phyloP scores from a whole-genome alignment of 2,329 filamentous ascomycete species.

The Pyrenochaeta sp. region DNA sequence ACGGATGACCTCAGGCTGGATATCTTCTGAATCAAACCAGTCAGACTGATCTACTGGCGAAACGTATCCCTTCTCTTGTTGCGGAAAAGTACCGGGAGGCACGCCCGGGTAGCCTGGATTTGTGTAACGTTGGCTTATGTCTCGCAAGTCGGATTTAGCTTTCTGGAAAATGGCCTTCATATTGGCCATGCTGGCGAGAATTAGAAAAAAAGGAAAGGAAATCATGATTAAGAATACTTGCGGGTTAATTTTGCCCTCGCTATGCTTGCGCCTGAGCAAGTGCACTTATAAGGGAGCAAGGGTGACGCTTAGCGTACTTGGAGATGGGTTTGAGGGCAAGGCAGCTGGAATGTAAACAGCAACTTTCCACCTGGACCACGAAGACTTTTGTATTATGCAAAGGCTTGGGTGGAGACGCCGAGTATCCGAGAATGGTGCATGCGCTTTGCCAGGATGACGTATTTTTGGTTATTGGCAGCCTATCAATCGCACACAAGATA shows the following conservation, averaged over 20 bases:
- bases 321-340: not conserved
- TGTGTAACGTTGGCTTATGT: constrained; percentile 12
- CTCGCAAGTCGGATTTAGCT: constrained; percentile 34
- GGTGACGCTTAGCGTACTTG: too few relatives aligned
- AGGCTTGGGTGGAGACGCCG: constrained; percentile 13
- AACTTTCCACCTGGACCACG: too few relatives aligned
- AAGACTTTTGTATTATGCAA: not conserved
- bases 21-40: constrained; percentile 11
- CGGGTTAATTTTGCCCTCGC: not conserved
- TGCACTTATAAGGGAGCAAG: not conserved
- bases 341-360: constrained; percentile 7
- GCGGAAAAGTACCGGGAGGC: not conserved
- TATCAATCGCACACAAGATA: not conserved
- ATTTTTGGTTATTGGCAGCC: constrained; percentile 1
- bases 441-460: constrained; percentile 16
- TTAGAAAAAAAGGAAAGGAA: constrained; percentile 10
- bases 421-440: constrained; percentile 8
- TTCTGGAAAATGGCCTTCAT: constrained; percentile 41
- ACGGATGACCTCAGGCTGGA: constrained; percentile 42
- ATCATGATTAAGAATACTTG: constrained; percentile 11
- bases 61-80: constrained; percentile 8
- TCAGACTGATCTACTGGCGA: constrained; percentile 1
- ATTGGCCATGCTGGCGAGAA: constrained; percentile 8
- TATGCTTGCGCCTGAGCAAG: not conserved
- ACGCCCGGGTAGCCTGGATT: not conserved